Base-by-base conservation (phyloP, 192 early-diverging fungal genomes). In the Backusella westeae region DNA sequence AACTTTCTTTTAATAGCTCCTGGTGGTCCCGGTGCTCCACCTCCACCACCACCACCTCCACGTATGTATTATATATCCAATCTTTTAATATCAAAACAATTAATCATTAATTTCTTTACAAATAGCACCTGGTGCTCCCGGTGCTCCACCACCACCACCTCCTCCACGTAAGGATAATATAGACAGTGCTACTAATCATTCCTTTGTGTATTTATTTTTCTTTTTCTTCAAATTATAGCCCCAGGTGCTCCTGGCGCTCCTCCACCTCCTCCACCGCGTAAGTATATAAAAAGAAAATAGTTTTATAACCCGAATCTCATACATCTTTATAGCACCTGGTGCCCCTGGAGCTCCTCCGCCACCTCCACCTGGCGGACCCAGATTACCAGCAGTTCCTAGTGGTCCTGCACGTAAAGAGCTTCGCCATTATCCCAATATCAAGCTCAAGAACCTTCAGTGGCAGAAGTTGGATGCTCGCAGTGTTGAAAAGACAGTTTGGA, bases 11-110 rank as follows among this genome's bases (percentile, higher is more conserved):
- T 70, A 65, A 32, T 49, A 71, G 70, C 70, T 29, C 69, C 76
- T 17, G 67, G 65, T 5, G 38, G 42, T 6, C 0, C 42, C 12
- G 68, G 39, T 32, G 7, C 12, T 9, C 68, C 69, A 38, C 78
- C 78, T 0, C 76, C 69, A 38, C 75, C 72, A 7, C 77, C 82
- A 9, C 81, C 86, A 19, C 87, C 84, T 66, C 86, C 85, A 67
- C 67, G 80, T 36, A 67, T 44, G 21, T 68, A 23, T 32, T 9
- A 34, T 38, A 26, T 49, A 46, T 21, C 26, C 36, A 5, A 14
- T 6, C 0, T 44, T 7, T 67, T 34, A 39, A 46, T 49, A 15
- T 36, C 10, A 14, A 49, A 72, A 44, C 1, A 49, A 72, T 32
- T 34, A 36, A 68, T 5, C 14, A 29, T 49, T 46, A 49, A 39